phyloP scores from a whole-genome alignment of 1,139 yeast genomes.

The Magnusiomyces ingens region DNA sequence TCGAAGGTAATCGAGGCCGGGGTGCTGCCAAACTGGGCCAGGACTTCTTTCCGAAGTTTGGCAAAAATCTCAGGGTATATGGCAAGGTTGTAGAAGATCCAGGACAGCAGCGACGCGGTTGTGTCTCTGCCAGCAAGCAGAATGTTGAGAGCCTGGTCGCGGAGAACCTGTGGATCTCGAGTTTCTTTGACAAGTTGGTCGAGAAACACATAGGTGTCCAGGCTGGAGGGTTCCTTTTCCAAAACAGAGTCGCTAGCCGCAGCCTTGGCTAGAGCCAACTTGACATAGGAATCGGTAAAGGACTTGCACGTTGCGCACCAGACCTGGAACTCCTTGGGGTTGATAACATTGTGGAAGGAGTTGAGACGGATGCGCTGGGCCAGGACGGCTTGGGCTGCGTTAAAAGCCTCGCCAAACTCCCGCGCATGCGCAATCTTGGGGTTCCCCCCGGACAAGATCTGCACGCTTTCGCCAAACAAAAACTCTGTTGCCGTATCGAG shows the following conservation, averaged over 20 bases:
- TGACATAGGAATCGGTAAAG: slow-evolving; percentile 33
- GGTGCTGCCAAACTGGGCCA: slow-evolving; percentile 12
- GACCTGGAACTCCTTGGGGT: slow-evolving; percentile 34
- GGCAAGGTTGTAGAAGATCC: slow-evolving; percentile 40
- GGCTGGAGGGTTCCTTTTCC: background rate
- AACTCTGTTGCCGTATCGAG: slow-evolving; percentile 56
- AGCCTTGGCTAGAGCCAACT: slow-evolving; percentile 22
- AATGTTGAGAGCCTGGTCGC: slow-evolving; percentile 46
- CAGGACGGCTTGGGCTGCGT: slow-evolving; percentile 36
- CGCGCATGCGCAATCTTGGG: slow-evolving; percentile 19
- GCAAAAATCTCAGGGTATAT: slow-evolving; percentile 36
- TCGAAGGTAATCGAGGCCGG: slow-evolving; percentile 34
- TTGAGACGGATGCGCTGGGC: slow-evolving; percentile 39
- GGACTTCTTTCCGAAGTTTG: slow-evolving; percentile 36
- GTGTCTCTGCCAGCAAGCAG: slow-evolving; percentile 50
- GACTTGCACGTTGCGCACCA: slow-evolving; percentile 24
- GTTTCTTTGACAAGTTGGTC: slow-evolving; percentile 46
- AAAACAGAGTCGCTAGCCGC: background rate
- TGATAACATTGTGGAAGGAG: slow-evolving; percentile 34
- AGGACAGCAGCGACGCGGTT: slow-evolving; percentile 45
- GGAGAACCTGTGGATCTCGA: slow-evolving; percentile 40
- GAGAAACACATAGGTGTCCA: slow-evolving; percentile 37
- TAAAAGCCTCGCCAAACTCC: slow-evolving; percentile 41
- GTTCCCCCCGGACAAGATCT: slow-evolving; percentile 35
- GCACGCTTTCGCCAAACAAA: slow-evolving; percentile 50